Evolutionary conservation across 2,329 filamentous ascomycete species (phyloP).

Genomic region (Alternaria longipes): DNA sequence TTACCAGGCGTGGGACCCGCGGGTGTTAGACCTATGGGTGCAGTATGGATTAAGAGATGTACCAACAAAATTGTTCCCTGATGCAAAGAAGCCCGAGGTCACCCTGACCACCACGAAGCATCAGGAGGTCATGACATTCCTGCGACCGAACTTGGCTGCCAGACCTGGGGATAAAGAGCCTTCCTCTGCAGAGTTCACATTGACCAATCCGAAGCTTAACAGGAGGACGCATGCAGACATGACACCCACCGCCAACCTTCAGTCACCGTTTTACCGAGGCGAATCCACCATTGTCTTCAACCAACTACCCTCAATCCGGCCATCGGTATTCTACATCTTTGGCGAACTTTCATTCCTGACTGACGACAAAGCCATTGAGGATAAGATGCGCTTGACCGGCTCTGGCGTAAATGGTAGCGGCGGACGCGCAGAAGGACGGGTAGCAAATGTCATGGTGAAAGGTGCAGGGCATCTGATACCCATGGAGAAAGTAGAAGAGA

Average conservation of each 20-base stretch:
- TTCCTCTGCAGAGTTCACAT: slow-evolving; percentile 38
- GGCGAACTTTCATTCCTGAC: slow-evolving; percentile 63
- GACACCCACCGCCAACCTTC: slow-evolving; percentile 43
- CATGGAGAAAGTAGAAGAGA: slow-evolving; percentile 76
- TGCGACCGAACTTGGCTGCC: slow-evolving; percentile 67
- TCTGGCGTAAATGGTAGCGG: slow-evolving; percentile 73
- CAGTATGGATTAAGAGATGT: slow-evolving; percentile 77
- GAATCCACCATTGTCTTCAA: slow-evolving; percentile 67
- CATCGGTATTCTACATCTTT: slow-evolving; percentile 74
- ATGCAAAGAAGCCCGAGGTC: slow-evolving; percentile 58
- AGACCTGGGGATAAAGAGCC: slow-evolving; percentile 57
- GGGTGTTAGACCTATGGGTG: slow-evolving; percentile 79
- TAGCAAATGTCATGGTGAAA: slow-evolving; percentile 71
- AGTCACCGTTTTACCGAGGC: slow-evolving; percentile 70
- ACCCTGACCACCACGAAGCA: slow-evolving; percentile 85
- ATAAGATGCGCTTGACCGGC: slow-evolving; percentile 72
- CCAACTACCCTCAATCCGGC: slow-evolving; percentile 68
- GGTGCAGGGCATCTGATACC: slow-evolving; percentile 81
- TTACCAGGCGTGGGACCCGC: slow-evolving; percentile 82
- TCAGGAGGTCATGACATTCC: slow-evolving; percentile 84
- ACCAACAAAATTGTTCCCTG: slow-evolving; percentile 69
- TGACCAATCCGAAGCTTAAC: slow-evolving; percentile 46
- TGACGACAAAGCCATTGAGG: slow-evolving; percentile 57
- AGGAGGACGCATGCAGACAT: slow-evolving; percentile 56
- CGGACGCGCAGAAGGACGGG: slow-evolving; percentile 69